phyloP scores from a whole-genome alignment of 2,329 filamentous ascomycete genomes.

The Colletotrichum sublineola region DNA sequence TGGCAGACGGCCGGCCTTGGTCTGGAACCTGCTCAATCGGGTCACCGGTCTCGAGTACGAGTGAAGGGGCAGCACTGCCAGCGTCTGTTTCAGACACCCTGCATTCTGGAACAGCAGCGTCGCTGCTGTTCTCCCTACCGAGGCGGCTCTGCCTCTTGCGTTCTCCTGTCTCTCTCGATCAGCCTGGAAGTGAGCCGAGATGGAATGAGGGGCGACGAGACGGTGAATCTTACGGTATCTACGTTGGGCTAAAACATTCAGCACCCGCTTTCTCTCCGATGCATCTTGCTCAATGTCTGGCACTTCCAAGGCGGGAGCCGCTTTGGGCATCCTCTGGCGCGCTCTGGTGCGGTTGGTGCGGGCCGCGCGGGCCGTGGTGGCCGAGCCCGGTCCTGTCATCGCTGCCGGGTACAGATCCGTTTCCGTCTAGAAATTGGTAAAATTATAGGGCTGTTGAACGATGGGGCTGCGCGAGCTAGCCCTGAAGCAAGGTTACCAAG shows the following conservation, averaged over 20 bases:
- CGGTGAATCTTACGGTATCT: conserved; percentile 59
- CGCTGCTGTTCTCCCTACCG: conserved; percentile 19
- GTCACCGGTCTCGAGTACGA: not conserved
- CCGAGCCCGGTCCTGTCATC: conserved; percentile 16
- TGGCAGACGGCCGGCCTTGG: not conserved
- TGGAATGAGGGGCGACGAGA: conserved; percentile 1
- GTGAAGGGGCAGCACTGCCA: conserved; percentile 6
- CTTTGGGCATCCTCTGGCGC: conserved; percentile 57
- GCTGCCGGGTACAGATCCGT: not conserved
- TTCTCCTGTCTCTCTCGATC: conserved; percentile 44
- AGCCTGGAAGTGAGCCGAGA: conserved; percentile 15
- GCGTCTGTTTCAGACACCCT: conserved; percentile 15
- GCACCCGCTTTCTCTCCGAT: conserved; percentile 64
- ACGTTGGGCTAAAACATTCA: conserved; percentile 68
- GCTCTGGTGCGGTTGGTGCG: conserved; percentile 39
- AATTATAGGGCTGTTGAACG: not conserved
- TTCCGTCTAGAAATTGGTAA: not conserved
- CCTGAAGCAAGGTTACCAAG: not conserved
- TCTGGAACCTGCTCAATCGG: conserved; percentile 19
- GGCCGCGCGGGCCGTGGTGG: not conserved
- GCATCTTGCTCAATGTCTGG: conserved; percentile 65
- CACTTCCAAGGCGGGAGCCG: conserved; percentile 56
- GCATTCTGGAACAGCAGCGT: conserved; percentile 11
- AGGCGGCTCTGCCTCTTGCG: conserved; percentile 46
- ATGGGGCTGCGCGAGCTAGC: not conserved